phyloP scores from a whole-genome alignment of 1,284 basidiomycete genomes.

The Agroathelia rolfsii region DNA sequence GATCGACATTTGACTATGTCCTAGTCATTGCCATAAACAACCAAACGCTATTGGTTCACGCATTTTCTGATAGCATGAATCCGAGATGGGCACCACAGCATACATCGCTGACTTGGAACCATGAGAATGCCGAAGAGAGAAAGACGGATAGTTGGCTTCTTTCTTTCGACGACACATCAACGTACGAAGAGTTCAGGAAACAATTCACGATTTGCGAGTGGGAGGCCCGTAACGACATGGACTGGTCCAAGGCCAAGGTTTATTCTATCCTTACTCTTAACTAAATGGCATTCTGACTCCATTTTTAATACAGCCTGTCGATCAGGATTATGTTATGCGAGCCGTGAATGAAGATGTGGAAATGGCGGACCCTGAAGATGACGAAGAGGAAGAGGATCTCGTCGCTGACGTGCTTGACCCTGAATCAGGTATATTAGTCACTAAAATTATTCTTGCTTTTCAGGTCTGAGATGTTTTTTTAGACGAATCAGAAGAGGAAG shows the following conservation, averaged over 20 bases:
- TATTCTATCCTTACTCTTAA: constrained; percentile 4
- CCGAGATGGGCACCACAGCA: constrained; percentile 56
- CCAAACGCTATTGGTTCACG: too few relatives aligned
- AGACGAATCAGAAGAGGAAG: constrained; percentile 33
- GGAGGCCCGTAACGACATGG: constrained; percentile 71
- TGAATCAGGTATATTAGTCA: constrained; percentile 39
- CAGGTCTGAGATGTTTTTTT: constrained; percentile 6
- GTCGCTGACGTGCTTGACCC: constrained; percentile 52
- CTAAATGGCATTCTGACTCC: constrained; percentile 15
- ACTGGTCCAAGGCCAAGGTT: constrained; percentile 81
- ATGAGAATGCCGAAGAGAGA: too few relatives aligned
- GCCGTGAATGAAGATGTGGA: constrained; percentile 74
- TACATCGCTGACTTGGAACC: constrained; percentile 79
- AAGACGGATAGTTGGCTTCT: constrained; percentile 92
- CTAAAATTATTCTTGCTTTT: background rate
- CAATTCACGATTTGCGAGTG: constrained; percentile 70
- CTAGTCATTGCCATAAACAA: too few relatives aligned
- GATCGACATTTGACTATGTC: too few relatives aligned
- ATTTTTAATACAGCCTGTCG: constrained; percentile 42
- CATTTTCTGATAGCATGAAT: too few relatives aligned
- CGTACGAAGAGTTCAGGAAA: constrained; percentile 57
- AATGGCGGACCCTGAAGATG: constrained; percentile 70
- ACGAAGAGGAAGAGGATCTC: constrained; percentile 69
- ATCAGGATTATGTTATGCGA: constrained; percentile 66
- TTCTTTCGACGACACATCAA: constrained; percentile 51